These are phyloP conservation scores for Fonsecaea erecta DNA, from an alignment of 2,329 filamentous ascomycete genomes.

Conservation along the genomic window DNA sequence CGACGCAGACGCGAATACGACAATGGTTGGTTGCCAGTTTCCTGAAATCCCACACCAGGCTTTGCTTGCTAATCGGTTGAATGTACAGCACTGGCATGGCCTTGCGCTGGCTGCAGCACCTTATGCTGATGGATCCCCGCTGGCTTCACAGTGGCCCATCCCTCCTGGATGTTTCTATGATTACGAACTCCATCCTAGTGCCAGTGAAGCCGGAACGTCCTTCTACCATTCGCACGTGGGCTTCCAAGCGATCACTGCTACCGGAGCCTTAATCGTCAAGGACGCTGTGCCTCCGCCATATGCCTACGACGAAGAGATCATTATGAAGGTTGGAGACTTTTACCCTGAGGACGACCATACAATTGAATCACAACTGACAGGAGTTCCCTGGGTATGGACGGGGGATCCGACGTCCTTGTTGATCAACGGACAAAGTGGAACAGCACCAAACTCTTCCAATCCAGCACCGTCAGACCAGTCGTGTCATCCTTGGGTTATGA, in stretches of 20 bases:
- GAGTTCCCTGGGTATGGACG: slow-evolving; percentile 60
- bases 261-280: slow-evolving; percentile 64
- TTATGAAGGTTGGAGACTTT: slow-evolving; percentile 62
- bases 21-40: slow-evolving; percentile 53
- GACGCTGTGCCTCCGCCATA: slow-evolving; percentile 57
- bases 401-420: slow-evolving; percentile 64
- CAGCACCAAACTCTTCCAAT: slow-evolving; percentile 42
- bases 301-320: slow-evolving; percentile 65
- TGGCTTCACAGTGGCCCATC: slow-evolving; percentile 69
- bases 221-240: slow-evolving; percentile 72
- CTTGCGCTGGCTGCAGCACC: slow-evolving; percentile 63
- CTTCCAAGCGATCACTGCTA: slow-evolving; percentile 64
- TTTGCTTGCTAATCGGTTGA: background rate
- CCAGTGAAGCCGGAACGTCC: slow-evolving; percentile 64
- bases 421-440: slow-evolving; percentile 61
- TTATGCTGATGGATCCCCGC: slow-evolving; percentile 67
- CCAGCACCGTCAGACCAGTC: slow-evolving; percentile 40
- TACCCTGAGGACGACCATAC: slow-evolving; percentile 59
- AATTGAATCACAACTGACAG: slow-evolving; percentile 57
- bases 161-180: slow-evolving; percentile 67
- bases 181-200: slow-evolving; percentile 63
- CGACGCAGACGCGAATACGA: slow-evolving; percentile 58
- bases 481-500: slow-evolving; percentile 56
- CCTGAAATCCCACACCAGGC: background rate
- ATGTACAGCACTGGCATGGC: slow-evolving; percentile 69